phyloP scores from a whole-genome alignment of 495 filamentous ascomycete species.

The Cairneyella variabilis region DNA sequence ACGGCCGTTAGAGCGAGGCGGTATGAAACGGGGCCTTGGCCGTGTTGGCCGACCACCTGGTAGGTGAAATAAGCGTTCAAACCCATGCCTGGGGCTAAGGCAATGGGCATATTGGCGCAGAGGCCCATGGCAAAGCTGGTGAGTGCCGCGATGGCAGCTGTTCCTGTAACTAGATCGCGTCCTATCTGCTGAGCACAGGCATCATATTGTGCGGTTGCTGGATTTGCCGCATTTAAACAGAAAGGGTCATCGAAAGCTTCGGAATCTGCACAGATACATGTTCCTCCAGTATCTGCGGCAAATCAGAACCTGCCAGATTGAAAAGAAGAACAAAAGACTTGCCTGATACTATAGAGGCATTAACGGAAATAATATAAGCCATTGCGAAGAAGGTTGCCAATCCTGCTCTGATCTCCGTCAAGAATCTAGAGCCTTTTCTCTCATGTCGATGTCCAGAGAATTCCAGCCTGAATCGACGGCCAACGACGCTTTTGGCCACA shows the following conservation, averaged over 20 bases:
- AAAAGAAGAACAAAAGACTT: slow-evolving; percentile 10
- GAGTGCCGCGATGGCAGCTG: slow-evolving; percentile 70
- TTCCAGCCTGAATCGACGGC: slow-evolving; percentile 70
- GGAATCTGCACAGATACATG: slow-evolving; percentile 60
- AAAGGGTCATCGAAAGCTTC: slow-evolving; percentile 39
- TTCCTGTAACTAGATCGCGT: slow-evolving; percentile 74
- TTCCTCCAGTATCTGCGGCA: slow-evolving; percentile 48
- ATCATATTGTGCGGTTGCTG: slow-evolving; percentile 53
- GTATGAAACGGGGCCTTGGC: slow-evolving; percentile 63
- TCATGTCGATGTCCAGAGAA: slow-evolving; percentile 67
- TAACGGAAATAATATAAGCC: slow-evolving; percentile 73
- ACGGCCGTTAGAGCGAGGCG: slow-evolving; percentile 70
- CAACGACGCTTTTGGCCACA: slow-evolving; percentile 42
- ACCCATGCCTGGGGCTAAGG: slow-evolving; percentile 78
- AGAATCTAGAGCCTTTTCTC: slow-evolving; percentile 71
- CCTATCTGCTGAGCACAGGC: slow-evolving; percentile 64
- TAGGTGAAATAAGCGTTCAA: slow-evolving; percentile 83
- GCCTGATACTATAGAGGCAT: slow-evolving; percentile 63
- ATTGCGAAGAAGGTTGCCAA: slow-evolving; percentile 83
- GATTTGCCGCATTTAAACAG: slow-evolving; percentile 35
- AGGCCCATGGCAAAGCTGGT: slow-evolving; percentile 72
- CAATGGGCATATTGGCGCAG: slow-evolving; percentile 65
- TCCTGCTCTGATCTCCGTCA: slow-evolving; percentile 75
- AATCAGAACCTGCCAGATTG: slow-evolving; percentile 13
- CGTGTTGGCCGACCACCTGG: slow-evolving; percentile 74